phyloP scores from a whole-genome alignment of 805 yeast species.

The Nakazawaea holstii region DNA sequence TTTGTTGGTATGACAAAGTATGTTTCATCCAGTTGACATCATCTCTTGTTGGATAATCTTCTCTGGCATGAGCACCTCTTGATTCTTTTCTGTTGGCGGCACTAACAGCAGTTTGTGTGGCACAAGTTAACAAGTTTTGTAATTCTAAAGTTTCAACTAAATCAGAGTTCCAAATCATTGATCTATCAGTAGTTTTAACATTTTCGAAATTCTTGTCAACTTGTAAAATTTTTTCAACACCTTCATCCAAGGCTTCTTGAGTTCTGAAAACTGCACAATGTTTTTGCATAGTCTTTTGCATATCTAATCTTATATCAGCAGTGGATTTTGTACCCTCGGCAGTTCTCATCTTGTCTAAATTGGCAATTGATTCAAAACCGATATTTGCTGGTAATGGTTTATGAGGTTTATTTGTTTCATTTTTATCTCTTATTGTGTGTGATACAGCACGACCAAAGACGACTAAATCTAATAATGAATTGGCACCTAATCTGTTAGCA shows the following conservation, averaged over 20 bases:
- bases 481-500: slow-evolving; percentile 98
- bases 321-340: slow-evolving; percentile 81
- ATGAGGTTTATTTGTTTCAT: slow-evolving; percentile 86
- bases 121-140: slow-evolving; percentile 95
- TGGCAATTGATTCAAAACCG: slow-evolving; percentile 85
- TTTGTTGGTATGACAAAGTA: slow-evolving; percentile 84
- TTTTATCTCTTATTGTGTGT: slow-evolving; percentile 78
- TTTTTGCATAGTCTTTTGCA: slow-evolving; percentile 95
- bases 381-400: slow-evolving; percentile 77
- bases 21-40: slow-evolving; percentile 98
- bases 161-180: slow-evolving; percentile 99
- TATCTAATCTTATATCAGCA: slow-evolving; percentile 80
- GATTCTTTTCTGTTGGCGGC: slow-evolving; percentile 96
- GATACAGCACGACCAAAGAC: slow-evolving; percentile 99
- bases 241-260: slow-evolving; percentile 85
- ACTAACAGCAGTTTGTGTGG: slow-evolving; percentile 88
- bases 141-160: slow-evolving; percentile 93
- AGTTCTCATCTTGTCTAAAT: slow-evolving; percentile 82
- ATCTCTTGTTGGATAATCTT: slow-evolving; percentile 94
- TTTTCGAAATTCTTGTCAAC: slow-evolving; percentile 72
- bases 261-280: slow-evolving; percentile 97
- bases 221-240: slow-evolving; percentile 72
- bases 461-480: slow-evolving; percentile 91
- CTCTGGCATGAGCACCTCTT: slow-evolving; percentile 99
- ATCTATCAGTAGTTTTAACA: slow-evolving; percentile 87